Percentiles rank a stretch among this genome's conserved stretches.
phyloP scores from a whole-genome alignment of 2,329 filamentous ascomycete genomes.

The Leptographium wingfieldii region DNA sequence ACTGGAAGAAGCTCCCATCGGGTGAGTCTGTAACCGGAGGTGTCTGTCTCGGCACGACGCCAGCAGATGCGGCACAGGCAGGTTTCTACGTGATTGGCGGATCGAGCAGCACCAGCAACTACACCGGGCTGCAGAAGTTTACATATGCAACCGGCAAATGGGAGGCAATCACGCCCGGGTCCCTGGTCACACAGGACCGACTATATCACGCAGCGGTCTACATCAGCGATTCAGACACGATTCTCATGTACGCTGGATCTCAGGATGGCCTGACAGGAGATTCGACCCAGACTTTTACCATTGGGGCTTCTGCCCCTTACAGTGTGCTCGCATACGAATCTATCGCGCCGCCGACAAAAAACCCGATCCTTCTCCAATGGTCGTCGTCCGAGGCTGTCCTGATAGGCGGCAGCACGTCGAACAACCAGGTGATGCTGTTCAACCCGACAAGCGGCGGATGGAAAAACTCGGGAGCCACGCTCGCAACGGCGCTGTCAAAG shows the following conservation, averaged over 20 bases:
- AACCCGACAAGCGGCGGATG: slow-evolving; percentile 48
- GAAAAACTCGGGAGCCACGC: slow-evolving; percentile 50
- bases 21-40: slow-evolving; percentile 62
- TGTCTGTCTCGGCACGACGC: slow-evolving; percentile 60
- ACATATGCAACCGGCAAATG: slow-evolving; percentile 41
- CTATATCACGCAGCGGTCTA: slow-evolving; percentile 66
- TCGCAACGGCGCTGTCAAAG: slow-evolving; percentile 48
- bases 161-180: slow-evolving; percentile 31
- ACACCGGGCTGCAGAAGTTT: slow-evolving; percentile 63
- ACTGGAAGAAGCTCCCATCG: slow-evolving; percentile 55
- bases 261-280: slow-evolving; percentile 43
- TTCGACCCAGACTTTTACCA: slow-evolving; percentile 64
- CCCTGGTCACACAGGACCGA: slow-evolving; percentile 51
- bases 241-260: slow-evolving; percentile 71
- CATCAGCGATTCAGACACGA: slow-evolving; percentile 53
- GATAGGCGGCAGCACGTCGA: slow-evolving; percentile 57
- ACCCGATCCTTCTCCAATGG: slow-evolving; percentile 65
- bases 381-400: slow-evolving; percentile 57
- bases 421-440: slow-evolving; percentile 62
- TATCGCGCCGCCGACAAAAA: slow-evolving; percentile 46
- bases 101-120: slow-evolving; percentile 37
- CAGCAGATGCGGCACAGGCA: slow-evolving; percentile 43
- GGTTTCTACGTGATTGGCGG: slow-evolving; percentile 78
- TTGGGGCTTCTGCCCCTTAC: slow-evolving; percentile 55
- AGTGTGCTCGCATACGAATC: slow-evolving; percentile 44